A percentile compares a stretch with the other conserved stretches of the same genome.
phyloP scores from a whole-genome alignment of 2,329 filamentous ascomycete species.

The Elsinoe ampelina region DNA sequence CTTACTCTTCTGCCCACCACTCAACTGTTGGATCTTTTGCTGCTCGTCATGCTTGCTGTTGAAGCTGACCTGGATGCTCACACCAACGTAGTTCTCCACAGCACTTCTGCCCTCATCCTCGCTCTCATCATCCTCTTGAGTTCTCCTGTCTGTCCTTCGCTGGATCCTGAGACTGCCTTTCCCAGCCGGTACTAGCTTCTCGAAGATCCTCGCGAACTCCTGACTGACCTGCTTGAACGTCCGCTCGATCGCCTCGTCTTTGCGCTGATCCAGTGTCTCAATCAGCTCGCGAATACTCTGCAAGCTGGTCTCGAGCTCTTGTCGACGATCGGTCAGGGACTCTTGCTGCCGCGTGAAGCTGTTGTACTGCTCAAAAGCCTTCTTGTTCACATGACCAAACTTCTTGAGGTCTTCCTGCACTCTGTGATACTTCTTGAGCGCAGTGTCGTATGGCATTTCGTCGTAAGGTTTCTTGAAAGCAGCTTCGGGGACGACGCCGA shows the following conservation, averaged over 20 bases:
- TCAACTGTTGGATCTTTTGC: conserved; percentile 93
- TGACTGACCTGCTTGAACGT: conserved; percentile 97
- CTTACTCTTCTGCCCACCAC: conserved; percentile 93
- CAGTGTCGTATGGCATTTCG: conserved; percentile 63
- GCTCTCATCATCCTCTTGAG: conserved; percentile 51
- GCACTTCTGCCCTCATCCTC: conserved; percentile 37
- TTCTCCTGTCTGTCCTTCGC: conserved; percentile 66
- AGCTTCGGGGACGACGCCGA: conserved; percentile 88
- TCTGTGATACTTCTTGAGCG: conserved; percentile 65
- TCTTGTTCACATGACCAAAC: conserved; percentile 97
- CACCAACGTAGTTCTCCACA: conserved; percentile 92
- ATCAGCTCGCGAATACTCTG: conserved; percentile 86
- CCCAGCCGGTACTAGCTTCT: conserved; percentile 87
- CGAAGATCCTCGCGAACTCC: conserved; percentile 88
- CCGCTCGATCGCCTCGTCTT: conserved; percentile 95
- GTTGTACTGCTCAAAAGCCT: conserved; percentile 98
- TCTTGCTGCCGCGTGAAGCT: conserved; percentile 92
- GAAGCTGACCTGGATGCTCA: conserved; percentile 95
- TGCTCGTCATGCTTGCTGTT: conserved; percentile 98
- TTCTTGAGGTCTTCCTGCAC: conserved; percentile 91
- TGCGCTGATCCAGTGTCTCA: conserved; percentile 81
- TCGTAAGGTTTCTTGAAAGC: conserved; percentile 79
- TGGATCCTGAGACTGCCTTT: conserved; percentile 89
- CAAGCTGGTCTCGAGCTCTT: conserved; percentile 80
- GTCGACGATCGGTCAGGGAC: conserved; percentile 69